Evolutionary conservation across 2,329 filamentous ascomycete species (phyloP).

Genomic region (Trichoderma atrobrunneum): DNA sequence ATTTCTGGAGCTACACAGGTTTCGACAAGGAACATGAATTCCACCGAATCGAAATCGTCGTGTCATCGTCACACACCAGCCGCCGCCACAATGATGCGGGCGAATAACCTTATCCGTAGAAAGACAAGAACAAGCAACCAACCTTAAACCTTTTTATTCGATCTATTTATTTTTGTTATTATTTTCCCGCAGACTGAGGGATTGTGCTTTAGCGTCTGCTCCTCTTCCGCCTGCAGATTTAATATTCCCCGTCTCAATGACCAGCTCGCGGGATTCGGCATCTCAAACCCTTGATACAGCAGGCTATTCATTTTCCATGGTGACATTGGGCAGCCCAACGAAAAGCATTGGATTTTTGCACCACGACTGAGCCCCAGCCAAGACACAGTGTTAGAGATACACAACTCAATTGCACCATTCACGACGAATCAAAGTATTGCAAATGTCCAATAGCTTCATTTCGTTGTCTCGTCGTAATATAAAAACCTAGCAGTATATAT

Average conservation of each 20-base stretch:
- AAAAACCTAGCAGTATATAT: neutral
- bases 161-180: neutral
- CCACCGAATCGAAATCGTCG: neutral
- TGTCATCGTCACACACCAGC: neutral
- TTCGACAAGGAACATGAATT: neutral
- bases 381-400: neutral
- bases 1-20: neutral
- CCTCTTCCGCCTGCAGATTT: neutral
- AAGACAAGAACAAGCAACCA: neutral
- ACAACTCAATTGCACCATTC: neutral
- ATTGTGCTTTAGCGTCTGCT: neutral
- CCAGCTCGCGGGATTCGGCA: neutral
- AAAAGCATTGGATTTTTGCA: neutral
- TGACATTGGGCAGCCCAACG: neutral
- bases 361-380: neutral
- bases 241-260: neutral
- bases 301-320: too few species aligned
- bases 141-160: neutral
- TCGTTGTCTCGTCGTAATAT: neutral
- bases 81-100: neutral
- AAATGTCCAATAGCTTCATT: neutral
- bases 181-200: neutral
- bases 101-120: neutral
- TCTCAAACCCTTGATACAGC: neutral
- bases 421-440: neutral